Percentiles rank a stretch among this genome's conserved stretches.
Conservation (phyloP, 2,329 filamentous ascomycete genomes). For the Stachybotrys chartarum region DNA sequence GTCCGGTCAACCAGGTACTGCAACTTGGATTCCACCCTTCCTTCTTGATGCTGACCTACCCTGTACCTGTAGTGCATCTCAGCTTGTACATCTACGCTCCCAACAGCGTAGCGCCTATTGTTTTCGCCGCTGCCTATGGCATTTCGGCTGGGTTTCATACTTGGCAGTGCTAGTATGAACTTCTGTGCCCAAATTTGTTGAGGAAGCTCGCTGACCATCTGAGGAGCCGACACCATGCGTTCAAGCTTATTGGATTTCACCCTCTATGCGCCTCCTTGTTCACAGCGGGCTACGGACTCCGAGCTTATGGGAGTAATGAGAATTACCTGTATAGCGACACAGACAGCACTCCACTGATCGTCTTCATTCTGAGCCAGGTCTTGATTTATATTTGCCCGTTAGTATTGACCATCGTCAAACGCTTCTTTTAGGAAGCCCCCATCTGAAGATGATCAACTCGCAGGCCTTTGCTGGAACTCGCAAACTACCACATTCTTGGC, state of each 20-base stretch:
- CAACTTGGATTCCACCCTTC: too few relatives aligned
- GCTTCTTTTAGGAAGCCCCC: too few relatives aligned
- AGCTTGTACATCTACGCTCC: slow-evolving; percentile 38
- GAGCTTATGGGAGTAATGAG: slow-evolving; percentile 39
- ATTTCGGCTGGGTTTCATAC: slow-evolving; percentile 38
- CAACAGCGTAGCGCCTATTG: slow-evolving; percentile 44
- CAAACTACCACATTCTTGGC: slow-evolving; percentile 58
- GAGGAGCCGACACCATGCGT: slow-evolving; percentile 42
- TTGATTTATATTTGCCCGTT: slow-evolving; percentile 29
- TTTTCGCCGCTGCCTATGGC: slow-evolving; percentile 42
- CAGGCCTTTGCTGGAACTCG: slow-evolving; percentile 53
- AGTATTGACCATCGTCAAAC: slow-evolving; percentile 9
- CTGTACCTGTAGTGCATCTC: slow-evolving; percentile 1
- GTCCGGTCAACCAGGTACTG: too few relatives aligned
- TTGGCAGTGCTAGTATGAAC: slow-evolving; percentile 41
- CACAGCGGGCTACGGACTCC: slow-evolving; percentile 43
- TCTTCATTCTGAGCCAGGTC: slow-evolving; percentile 36
- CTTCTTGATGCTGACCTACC: too few relatives aligned
- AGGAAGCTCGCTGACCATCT: neutral
- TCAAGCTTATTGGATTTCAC: slow-evolving; percentile 41
- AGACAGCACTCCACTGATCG: slow-evolving; percentile 18
- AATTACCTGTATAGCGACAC: slow-evolving; percentile 31
- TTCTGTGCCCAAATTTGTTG: neutral
- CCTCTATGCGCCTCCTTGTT: slow-evolving; percentile 43
- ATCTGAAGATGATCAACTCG: too few relatives aligned